Conservation (phyloP, 345 rosid genomes). For the Triadica sebifera region DNA sequence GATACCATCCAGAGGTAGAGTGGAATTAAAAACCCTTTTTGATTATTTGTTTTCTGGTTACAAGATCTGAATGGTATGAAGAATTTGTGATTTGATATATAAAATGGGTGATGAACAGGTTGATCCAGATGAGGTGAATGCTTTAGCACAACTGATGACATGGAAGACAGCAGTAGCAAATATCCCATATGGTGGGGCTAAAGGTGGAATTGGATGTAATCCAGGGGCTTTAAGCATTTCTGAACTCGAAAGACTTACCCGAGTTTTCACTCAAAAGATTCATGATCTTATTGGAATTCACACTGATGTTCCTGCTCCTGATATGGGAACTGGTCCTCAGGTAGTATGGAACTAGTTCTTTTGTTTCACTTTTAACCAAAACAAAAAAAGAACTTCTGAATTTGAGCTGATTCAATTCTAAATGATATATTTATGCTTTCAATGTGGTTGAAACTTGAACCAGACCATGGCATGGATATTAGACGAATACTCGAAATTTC, state of each 20-base stretch:
- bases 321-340: conserved; percentile 98
- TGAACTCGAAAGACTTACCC: conserved; percentile 80
- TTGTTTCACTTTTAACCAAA: too few species aligned
- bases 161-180: conserved; percentile 99
- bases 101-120: conserved; percentile 42
- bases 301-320: conserved; percentile 96
- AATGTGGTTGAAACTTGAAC: conserved; percentile 15
- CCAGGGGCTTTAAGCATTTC: conserved; percentile 66
- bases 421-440: neutral
- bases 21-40: neutral
- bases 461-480: conserved; percentile 99
- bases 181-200: conserved; percentile 95
- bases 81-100: conserved; percentile 4
- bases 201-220: conserved; percentile 92
- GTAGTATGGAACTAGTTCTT: conserved; percentile 22
- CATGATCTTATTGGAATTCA: conserved; percentile 89
- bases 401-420: too few species aligned
- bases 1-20: conserved; percentile 92
- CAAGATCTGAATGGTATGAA: too few species aligned
- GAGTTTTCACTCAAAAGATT: conserved; percentile 95
- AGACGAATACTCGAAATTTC: conserved; percentile 95
- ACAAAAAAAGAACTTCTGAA: too few species aligned
- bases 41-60: too few species aligned
- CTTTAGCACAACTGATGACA: conserved; percentile 94
- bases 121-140: conserved; percentile 96